Conservation (phyloP, 177 flowering plant genomes). For the Tripterygium wilfordii region DNA sequence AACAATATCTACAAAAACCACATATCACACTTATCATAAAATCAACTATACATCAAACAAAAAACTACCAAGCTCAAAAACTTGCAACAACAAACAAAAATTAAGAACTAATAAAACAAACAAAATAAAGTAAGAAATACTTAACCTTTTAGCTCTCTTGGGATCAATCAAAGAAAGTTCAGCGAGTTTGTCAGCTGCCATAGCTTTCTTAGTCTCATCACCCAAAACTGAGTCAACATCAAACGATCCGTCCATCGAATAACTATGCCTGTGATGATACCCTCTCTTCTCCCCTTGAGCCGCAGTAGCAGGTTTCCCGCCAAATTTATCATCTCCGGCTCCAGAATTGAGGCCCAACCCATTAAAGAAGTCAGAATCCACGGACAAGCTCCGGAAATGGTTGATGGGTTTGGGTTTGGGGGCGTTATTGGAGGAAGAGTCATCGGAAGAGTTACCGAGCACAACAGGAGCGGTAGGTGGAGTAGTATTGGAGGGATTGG, state of each 20-base stretch:
- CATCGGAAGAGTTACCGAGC: constrained; percentile 26
- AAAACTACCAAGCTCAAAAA: no score
- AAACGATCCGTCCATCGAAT: constrained; percentile 73
- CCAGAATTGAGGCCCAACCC: constrained; percentile 31
- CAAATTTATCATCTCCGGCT: constrained; percentile 17
- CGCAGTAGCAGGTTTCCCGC: constrained; percentile 20
- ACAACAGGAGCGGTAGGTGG: constrained; percentile 11
- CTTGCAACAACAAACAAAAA: constrained; percentile 2
- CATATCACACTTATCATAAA: no score
- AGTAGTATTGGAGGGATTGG: constrained; percentile 21
- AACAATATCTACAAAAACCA: no score
- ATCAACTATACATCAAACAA: no score
- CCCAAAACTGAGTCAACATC: constrained; percentile 33
- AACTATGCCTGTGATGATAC: constrained; percentile 47
- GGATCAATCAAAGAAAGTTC: constrained; percentile 88
- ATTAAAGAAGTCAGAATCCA: constrained; percentile 85
- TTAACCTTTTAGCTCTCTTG: constrained; percentile 85
- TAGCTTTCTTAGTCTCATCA: constrained; percentile 69
- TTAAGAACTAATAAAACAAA: background rate
- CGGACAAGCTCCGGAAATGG: constrained; percentile 78
- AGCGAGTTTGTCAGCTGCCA: constrained; percentile 69
- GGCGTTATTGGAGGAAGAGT: constrained; percentile 23
- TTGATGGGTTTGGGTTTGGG: constrained; percentile 1
- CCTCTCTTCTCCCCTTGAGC: constrained; percentile 25
- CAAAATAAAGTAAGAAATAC: constrained; percentile 3